Evolutionary conservation across 2,329 filamentous ascomycete genomes (phyloP).

Genomic region (Boeremia exigua): DNA sequence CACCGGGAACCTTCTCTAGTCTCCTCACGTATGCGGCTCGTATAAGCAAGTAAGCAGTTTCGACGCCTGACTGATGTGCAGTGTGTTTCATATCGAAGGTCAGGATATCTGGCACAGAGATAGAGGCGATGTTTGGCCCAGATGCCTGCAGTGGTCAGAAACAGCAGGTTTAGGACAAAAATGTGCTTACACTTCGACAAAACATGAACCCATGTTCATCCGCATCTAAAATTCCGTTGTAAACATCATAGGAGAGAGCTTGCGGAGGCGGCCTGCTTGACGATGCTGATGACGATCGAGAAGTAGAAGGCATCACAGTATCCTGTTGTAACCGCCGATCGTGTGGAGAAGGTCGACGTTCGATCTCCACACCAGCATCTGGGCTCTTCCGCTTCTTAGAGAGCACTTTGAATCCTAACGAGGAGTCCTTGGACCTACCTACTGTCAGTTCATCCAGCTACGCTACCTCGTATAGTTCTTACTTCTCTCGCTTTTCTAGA

Average conservation of each 20-base stretch:
- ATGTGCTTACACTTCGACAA: slow-evolving; percentile 38
- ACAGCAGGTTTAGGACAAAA: no score
- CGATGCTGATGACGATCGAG: slow-evolving; percentile 32
- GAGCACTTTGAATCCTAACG: background rate
- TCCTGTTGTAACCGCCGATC: slow-evolving; percentile 19
- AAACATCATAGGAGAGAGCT: slow-evolving; percentile 33
- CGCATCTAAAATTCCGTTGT: slow-evolving; percentile 50
- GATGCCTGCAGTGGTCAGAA: slow-evolving; percentile 2
- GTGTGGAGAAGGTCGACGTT: slow-evolving; percentile 32
- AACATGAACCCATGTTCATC: slow-evolving; percentile 48
- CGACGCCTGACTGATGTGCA: slow-evolving; percentile 35
- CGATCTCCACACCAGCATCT: slow-evolving; percentile 18
- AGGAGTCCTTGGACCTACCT: slow-evolving; percentile 17
- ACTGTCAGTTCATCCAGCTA: slow-evolving; percentile 6
- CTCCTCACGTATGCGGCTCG: slow-evolving; percentile 47
- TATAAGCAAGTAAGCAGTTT: slow-evolving; percentile 45
- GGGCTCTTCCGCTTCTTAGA: slow-evolving; percentile 38
- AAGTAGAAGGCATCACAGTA: slow-evolving; percentile 24
- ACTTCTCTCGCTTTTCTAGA: slow-evolving; percentile 42
- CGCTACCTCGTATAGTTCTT: background rate
- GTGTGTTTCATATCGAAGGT: slow-evolving; percentile 45
- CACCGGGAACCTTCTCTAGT: slow-evolving; percentile 38
- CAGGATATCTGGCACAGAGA: slow-evolving; percentile 40
- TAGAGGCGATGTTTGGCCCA: background rate
- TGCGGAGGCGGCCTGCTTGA: slow-evolving; percentile 16